phyloP scores from a whole-genome alignment of 1,139 yeast genomes.

The Debaryomyces coudertii region DNA sequence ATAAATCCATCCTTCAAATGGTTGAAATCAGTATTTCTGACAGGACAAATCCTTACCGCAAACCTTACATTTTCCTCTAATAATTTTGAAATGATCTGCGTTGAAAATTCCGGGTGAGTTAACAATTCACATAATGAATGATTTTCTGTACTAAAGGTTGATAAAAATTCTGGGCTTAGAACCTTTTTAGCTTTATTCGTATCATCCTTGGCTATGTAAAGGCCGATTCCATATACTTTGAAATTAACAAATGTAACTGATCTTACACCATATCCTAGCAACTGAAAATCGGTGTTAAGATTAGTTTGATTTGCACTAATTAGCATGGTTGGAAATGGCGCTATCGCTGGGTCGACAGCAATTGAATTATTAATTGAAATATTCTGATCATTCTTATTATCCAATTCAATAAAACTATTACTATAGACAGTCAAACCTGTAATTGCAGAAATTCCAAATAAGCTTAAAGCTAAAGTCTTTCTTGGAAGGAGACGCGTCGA shows the following conservation, averaged over 20 bases:
- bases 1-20: conserved; percentile 90
- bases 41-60: conserved; percentile 78
- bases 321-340: conserved; percentile 51
- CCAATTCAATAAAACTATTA: conserved; percentile 14
- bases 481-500: neutral
- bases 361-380: conserved; percentile 23
- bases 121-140: conserved; percentile 24
- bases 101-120: conserved; percentile 38
- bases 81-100: conserved; percentile 55
- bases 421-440: conserved; percentile 11
- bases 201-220: conserved; percentile 71
- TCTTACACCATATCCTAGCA: conserved; percentile 81
- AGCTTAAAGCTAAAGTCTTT: neutral
- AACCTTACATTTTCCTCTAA: conserved; percentile 64
- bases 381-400: conserved; percentile 7
- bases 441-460: conserved; percentile 10
- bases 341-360: conserved; percentile 52
- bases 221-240: conserved; percentile 85
- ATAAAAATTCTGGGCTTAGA: conserved; percentile 23
- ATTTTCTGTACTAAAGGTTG: conserved; percentile 15
- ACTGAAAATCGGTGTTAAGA: conserved; percentile 36
- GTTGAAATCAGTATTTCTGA: conserved; percentile 84
- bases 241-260: conserved; percentile 80
- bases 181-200: conserved; percentile 47
- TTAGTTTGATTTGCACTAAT: conserved; percentile 22